phyloP scores from a whole-genome alignment of 805 yeast genomes.

The Lipomyces kockii region DNA sequence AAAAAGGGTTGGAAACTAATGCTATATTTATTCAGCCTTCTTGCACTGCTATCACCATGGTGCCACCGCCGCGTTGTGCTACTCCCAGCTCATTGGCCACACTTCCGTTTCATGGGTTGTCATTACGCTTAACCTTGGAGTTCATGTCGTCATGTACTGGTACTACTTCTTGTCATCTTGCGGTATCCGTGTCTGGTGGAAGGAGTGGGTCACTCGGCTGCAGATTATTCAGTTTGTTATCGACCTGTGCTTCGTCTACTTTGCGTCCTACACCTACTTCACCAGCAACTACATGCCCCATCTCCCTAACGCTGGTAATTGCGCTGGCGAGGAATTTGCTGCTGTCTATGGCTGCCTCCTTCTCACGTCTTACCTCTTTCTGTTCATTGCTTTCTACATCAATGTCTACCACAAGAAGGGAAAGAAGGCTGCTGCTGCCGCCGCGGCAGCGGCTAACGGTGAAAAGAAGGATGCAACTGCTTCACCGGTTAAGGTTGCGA shows the following conservation, averaged over 20 bases:
- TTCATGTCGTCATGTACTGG: conserved; percentile 97
- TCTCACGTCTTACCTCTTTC: conserved; percentile 82
- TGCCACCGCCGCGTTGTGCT: conserved; percentile 93
- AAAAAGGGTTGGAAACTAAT: background rate
- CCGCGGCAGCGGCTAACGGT: conserved; percentile 21
- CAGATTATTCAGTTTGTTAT: conserved; percentile 92
- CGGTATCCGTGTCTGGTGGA: conserved; percentile 98
- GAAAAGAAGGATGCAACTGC: background rate
- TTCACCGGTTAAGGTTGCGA: conserved; percentile 28
- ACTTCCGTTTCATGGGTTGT: conserved; percentile 97
- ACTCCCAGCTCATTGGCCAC: conserved; percentile 86
- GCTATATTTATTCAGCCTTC: conserved; percentile 52
- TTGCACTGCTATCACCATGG: conserved; percentile 98
- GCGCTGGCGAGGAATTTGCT: conserved; percentile 91
- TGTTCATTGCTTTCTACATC: conserved; percentile 92
- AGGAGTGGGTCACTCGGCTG: conserved; percentile 96
- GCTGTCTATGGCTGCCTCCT: conserved; percentile 90
- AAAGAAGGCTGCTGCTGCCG: conserved; percentile 32
- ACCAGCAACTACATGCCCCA: conserved; percentile 67
- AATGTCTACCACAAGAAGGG: conserved; percentile 67
- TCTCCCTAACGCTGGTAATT: conserved; percentile 80
- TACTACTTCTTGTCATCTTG: conserved; percentile 92
- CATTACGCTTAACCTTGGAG: conserved; percentile 83
- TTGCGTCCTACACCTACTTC: conserved; percentile 90
- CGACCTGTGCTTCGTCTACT: conserved; percentile 89